These are phyloP conservation scores for Diaporthe sp. DNA, from an alignment of 2,329 filamentous ascomycete species.

Conservation along the genomic window DNA sequence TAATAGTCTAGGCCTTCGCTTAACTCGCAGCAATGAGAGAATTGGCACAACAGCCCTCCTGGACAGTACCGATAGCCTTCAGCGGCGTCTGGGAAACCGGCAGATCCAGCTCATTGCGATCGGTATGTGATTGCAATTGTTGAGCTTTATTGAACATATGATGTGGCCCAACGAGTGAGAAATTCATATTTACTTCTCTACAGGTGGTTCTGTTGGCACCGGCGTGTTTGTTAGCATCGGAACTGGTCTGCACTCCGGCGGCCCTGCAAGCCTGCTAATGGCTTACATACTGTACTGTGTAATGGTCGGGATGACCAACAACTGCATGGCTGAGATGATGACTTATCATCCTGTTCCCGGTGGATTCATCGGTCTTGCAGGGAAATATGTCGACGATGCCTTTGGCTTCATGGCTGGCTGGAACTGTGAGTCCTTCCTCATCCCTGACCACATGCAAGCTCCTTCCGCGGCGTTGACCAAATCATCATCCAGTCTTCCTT, in stretches of 20 bases:
- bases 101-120: conserved; percentile 72
- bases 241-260: conserved; percentile 60
- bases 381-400: conserved; percentile 76
- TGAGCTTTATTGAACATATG: too few relatives aligned
- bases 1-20: too few relatives aligned
- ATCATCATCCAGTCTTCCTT: conserved; percentile 47
- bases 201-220: conserved; percentile 66
- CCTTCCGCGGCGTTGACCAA: too few relatives aligned
- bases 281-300: conserved; percentile 70
- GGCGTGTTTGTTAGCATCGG: conserved; percentile 75
- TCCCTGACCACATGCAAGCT: too few relatives aligned
- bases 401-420: conserved; percentile 68
- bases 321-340: conserved; percentile 75
- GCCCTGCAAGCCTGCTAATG: conserved; percentile 66
- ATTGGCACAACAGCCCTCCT: too few relatives aligned
- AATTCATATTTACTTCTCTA: too few relatives aligned
- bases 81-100: conserved; percentile 66
- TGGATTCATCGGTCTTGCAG: conserved; percentile 74
- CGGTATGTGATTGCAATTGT: conserved; percentile 48
- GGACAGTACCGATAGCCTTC: conserved; percentile 47
- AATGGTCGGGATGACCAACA: conserved; percentile 72
- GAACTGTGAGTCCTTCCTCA: conserved; percentile 50
- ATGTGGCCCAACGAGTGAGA: too few relatives aligned
- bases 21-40: too few relatives aligned
- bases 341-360: conserved; percentile 73